Percentiles rank a stretch among this genome's conserved stretches.
Conservation (phyloP, 352 stramenopile species). For the Phytophthora sp. region DNA sequence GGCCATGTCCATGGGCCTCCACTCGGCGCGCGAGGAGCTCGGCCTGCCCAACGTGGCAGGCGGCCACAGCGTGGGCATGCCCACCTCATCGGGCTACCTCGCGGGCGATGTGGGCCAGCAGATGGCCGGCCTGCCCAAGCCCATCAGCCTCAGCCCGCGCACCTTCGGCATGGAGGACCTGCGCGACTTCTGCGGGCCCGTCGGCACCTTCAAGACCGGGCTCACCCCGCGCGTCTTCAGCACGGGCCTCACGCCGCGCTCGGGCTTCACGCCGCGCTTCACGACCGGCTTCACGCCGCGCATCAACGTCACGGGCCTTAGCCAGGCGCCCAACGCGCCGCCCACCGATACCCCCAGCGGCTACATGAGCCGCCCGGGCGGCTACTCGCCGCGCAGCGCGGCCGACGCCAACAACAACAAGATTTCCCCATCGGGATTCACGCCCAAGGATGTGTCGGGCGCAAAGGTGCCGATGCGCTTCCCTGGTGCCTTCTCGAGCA, state of each 20-base stretch:
- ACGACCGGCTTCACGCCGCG: constrained; percentile 80
- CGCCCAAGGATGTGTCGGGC: constrained; percentile 74
- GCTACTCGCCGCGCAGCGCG: constrained; percentile 62
- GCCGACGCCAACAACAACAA: constrained; percentile 58
- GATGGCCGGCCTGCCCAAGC: constrained; percentile 56
- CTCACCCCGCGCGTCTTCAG: constrained; percentile 83
- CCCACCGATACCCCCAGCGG: constrained; percentile 51
- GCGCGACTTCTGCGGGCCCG: constrained; percentile 79
- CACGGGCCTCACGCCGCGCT: constrained; percentile 79
- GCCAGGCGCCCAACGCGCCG: constrained; percentile 37
- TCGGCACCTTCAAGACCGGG: constrained; percentile 85
- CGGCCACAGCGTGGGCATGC: constrained; percentile 43
- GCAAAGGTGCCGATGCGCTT: constrained; percentile 82
- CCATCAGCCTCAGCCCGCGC: constrained; percentile 75
- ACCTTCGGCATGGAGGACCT: constrained; percentile 88
- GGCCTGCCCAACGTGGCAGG: constrained; percentile 56
- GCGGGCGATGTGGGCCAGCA: constrained; percentile 39
- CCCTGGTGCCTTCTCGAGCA: constrained; percentile 56
- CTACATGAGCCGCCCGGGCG: constrained; percentile 44
- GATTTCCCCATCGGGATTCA: constrained; percentile 82
- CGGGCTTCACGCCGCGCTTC: constrained; percentile 83
- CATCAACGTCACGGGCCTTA: constrained; percentile 62
- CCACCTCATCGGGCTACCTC: constrained; percentile 36
- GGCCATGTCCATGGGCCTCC: constrained; percentile 72
- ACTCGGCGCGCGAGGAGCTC: constrained; percentile 76